These are phyloP conservation scores for Phytopythium delawarense DNA, from an alignment of 352 stramenopile species.

Conservation along the genomic window DNA sequence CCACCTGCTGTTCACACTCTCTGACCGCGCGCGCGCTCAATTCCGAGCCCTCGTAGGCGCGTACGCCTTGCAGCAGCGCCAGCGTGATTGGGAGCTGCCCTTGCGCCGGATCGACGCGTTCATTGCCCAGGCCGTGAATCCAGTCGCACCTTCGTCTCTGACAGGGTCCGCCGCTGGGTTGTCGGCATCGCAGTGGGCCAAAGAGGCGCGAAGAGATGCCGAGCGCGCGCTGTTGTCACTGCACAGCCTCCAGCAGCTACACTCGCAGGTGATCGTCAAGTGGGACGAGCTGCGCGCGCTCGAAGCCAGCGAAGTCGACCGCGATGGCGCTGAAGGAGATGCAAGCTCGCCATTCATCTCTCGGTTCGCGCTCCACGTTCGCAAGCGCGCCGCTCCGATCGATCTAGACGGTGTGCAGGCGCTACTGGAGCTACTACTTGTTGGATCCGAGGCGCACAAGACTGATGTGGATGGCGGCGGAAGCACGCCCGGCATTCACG, in stretches of 20 bases:
- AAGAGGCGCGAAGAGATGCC: slow-evolving; percentile 17
- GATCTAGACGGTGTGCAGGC: slow-evolving; percentile 31
- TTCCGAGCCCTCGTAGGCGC: slow-evolving; percentile 49
- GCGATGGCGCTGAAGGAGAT: no score
- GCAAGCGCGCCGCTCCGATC: slow-evolving; percentile 25
- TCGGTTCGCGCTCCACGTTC: not conserved
- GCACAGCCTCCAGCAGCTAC: slow-evolving; percentile 40
- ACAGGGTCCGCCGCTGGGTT: not conserved
- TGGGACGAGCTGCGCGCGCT: slow-evolving; percentile 46
- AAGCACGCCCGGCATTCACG: not conserved
- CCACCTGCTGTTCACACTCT: slow-evolving; percentile 56
- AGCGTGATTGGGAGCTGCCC: slow-evolving; percentile 43
- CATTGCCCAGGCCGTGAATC: slow-evolving; percentile 15
- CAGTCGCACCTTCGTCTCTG: not conserved
- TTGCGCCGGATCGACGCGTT: slow-evolving; percentile 43
- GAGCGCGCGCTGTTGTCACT: slow-evolving; percentile 38
- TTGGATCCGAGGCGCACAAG: not conserved
- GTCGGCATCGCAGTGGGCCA: slow-evolving; percentile 15
- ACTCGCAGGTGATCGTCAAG: slow-evolving; percentile 50
- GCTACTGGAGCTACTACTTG: slow-evolving; percentile 26
- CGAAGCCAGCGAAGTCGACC: not conserved
- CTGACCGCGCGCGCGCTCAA: slow-evolving; percentile 61
- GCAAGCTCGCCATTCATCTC: not conserved
- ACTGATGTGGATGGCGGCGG: not conserved
- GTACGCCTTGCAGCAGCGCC: slow-evolving; percentile 49